These are phyloP conservation scores for Xanthoconium purpureum DNA, from an alignment of 768 basidiomycete genomes.

Conservation along the genomic window DNA sequence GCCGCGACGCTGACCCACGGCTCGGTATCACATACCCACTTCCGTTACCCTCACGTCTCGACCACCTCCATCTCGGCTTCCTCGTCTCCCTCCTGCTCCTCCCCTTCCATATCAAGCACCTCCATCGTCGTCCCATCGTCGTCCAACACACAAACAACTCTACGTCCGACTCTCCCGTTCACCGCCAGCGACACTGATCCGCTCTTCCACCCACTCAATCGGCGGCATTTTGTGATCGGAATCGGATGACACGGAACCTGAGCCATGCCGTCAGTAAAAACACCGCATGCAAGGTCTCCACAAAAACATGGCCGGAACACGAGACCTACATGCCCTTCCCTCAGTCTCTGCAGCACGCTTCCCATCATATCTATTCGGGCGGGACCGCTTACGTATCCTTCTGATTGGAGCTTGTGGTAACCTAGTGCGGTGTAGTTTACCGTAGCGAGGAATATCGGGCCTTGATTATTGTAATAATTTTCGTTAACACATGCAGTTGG, in stretches of 20 bases:
- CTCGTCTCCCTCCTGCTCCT: constrained; percentile 42
- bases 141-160: constrained; percentile 75
- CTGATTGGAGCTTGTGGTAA: constrained; percentile 51
- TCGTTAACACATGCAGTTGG: constrained; percentile 30
- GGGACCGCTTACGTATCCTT: constrained; percentile 49
- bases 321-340: constrained; percentile 60
- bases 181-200: constrained; percentile 61
- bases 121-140: constrained; percentile 60
- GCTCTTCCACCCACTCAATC: constrained; percentile 48
- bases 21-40: constrained; percentile 12
- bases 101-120: constrained; percentile 75
- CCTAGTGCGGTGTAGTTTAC: constrained; percentile 58
- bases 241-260: constrained; percentile 50
- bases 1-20: constrained; percentile 24
- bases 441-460: constrained; percentile 58
- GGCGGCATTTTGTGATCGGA: constrained; percentile 56
- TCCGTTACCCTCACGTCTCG: constrained; percentile 19
- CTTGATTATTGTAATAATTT: constrained; percentile 35
- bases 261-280: constrained; percentile 31
- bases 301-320: constrained; percentile 29
- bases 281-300: constrained; percentile 30
- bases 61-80: constrained; percentile 29
- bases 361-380: constrained; percentile 67
- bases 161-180: constrained; percentile 71
- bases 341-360: constrained; percentile 53